A percentile compares a stretch with the other conserved stretches of the same genome.
Evolutionary conservation across 225 moss, liverwort and hornwort genomes (phyloP).

Genomic region (Bryoerythrophyllum caledonicum): DNA sequence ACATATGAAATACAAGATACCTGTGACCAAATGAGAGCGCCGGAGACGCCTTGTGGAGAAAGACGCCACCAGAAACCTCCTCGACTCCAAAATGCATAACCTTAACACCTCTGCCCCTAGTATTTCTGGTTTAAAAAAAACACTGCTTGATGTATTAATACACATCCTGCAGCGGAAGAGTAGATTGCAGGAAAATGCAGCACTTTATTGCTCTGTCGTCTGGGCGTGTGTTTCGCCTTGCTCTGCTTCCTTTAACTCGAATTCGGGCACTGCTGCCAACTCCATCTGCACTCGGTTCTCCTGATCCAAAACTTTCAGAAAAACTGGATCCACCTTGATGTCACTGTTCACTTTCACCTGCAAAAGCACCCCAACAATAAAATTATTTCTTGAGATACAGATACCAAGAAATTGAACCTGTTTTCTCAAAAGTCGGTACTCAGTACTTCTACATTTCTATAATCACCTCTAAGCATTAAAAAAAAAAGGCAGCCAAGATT

Average conservation of each 20-base stretch:
- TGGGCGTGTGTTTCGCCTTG: constrained; percentile 31
- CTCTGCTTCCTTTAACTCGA: constrained; percentile 24
- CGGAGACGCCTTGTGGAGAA: constrained; percentile 27
- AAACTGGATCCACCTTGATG: constrained; percentile 93
- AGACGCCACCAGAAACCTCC: constrained; percentile 10
- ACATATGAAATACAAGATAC: constrained; percentile 25
- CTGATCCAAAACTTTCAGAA: constrained; percentile 78
- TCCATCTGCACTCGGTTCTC: constrained; percentile 95
- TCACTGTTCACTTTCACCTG: constrained; percentile 95
- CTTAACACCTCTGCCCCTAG: too few relatives aligned
- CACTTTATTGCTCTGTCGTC: constrained; percentile 7
- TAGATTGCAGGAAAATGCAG: not conserved
- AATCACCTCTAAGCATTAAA: too few relatives aligned
- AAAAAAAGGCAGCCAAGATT: too few relatives aligned
- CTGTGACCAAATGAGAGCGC: constrained; percentile 11
- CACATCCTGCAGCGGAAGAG: not conserved
- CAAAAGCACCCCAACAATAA: not conserved
- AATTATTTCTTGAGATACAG: too few relatives aligned
- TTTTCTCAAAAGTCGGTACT: too few relatives aligned
- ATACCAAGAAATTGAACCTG: too few relatives aligned
- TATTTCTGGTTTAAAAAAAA: too few relatives aligned
- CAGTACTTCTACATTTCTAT: too few relatives aligned
- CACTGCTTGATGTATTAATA: not conserved
- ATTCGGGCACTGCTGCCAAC: constrained; percentile 43
- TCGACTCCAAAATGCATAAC: constrained; percentile 17